Percentiles rank a stretch among this genome's conserved stretches.
phyloP scores from a whole-genome alignment of 2,329 filamentous ascomycete species.

The Alternaria consortialis region DNA sequence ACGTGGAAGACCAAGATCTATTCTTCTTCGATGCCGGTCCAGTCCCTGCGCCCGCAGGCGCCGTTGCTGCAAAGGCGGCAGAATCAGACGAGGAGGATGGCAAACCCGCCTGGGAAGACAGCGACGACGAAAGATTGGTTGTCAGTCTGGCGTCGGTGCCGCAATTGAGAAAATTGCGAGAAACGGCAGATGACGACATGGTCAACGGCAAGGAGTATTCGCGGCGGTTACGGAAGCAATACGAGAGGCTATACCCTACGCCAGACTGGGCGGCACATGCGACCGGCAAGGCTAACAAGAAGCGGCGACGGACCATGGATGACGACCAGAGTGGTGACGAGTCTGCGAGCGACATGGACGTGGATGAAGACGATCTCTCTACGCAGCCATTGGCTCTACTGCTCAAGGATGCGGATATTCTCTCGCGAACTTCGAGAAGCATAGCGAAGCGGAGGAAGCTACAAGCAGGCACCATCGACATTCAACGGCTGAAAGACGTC shows the following conservation, averaged over 20 bases:
- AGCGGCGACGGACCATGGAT: conserved; percentile 57
- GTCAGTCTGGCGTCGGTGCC: conserved; percentile 81
- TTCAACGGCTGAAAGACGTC: conserved; percentile 88
- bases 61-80: conserved; percentile 50
- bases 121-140: conserved; percentile 87
- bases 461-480: conserved; percentile 86
- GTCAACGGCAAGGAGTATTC: conserved; percentile 88
- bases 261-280: conserved; percentile 68
- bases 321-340: conserved; percentile 55
- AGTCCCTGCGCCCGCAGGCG: conserved; percentile 52
- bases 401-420: conserved; percentile 75
- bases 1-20: conserved; percentile 79
- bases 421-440: conserved; percentile 63
- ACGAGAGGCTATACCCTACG: conserved; percentile 67
- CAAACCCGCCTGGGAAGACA: conserved; percentile 85
- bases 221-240: conserved; percentile 80
- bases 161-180: conserved; percentile 82
- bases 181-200: conserved; percentile 83
- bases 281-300: conserved; percentile 53
- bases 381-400: conserved; percentile 81
- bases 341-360: conserved; percentile 65
- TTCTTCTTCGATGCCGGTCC: conserved; percentile 82
- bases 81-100: conserved; percentile 52
- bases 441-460: conserved; percentile 72
- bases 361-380: conserved; percentile 61